Percentiles rank a stretch among this genome's conserved stretches.
Conservation (phyloP, 352 stramenopile species). For the Globisporangium irregulare region DNA sequence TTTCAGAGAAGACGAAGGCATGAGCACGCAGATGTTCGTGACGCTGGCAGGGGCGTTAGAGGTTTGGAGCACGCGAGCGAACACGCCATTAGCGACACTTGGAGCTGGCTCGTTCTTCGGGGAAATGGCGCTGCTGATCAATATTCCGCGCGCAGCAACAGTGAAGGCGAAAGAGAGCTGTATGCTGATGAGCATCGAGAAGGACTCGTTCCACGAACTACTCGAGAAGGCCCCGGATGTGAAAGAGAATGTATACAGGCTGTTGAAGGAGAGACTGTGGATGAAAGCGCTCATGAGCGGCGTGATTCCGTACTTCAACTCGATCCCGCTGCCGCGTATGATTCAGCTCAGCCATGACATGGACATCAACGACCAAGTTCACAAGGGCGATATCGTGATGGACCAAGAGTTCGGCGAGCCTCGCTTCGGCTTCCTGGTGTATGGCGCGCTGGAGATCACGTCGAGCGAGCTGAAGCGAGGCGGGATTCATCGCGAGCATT, state of each 20-base stretch:
- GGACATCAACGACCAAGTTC: conserved; percentile 62
- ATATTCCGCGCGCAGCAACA: conserved; percentile 70
- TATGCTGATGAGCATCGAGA: conserved; percentile 80
- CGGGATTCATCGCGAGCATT: conserved; percentile 34
- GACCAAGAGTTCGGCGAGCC: conserved; percentile 37
- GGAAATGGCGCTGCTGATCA: conserved; percentile 80
- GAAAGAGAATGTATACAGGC: conserved; percentile 42
- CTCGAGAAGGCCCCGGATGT: conserved; percentile 57
- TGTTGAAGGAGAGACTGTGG: conserved; percentile 67
- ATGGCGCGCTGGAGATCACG: conserved; percentile 65
- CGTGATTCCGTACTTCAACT: conserved; percentile 68
- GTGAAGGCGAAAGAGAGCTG: conserved; percentile 66
- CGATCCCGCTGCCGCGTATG: conserved; percentile 48
- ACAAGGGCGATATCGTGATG: conserved; percentile 53
- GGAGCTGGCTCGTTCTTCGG: conserved; percentile 75
- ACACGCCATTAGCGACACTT: conserved; percentile 49
- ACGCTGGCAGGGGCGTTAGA: conserved; percentile 61
- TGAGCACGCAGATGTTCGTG: conserved; percentile 80
- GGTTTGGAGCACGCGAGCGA: conserved; percentile 53
- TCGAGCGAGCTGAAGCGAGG: conserved; percentile 28
- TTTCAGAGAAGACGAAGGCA: conserved; percentile 72
- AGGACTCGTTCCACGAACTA: conserved; percentile 64
- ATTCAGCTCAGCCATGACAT: conserved; percentile 58
- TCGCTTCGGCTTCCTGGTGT: conserved; percentile 63
- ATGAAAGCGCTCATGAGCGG: conserved; percentile 70